phyloP scores from a whole-genome alignment of 352 stramenopile species.

The Bremia lactucae region DNA sequence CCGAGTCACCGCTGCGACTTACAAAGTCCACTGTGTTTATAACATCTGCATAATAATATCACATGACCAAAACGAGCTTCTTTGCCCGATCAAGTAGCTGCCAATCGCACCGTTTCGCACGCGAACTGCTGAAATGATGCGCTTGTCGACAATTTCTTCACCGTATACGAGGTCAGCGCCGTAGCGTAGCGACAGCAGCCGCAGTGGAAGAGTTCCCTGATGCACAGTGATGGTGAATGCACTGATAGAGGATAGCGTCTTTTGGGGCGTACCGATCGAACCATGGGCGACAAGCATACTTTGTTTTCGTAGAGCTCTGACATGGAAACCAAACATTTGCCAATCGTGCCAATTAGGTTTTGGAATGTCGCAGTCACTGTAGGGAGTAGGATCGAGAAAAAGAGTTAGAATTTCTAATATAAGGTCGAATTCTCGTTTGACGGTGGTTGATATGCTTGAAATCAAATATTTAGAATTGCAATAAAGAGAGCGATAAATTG shows the following conservation, averaged over 20 bases:
- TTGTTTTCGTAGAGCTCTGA: constrained; percentile 63
- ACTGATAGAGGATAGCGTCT: background rate
- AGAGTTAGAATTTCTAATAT: too few relatives aligned
- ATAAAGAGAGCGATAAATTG: too few relatives aligned
- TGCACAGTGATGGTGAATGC: background rate
- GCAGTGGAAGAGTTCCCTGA: constrained; percentile 86
- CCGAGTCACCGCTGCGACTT: constrained; percentile 65
- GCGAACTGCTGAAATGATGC: constrained; percentile 75
- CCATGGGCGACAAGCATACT: constrained; percentile 89
- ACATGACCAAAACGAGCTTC: too few relatives aligned
- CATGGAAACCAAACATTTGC: too few relatives aligned
- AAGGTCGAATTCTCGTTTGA: too few relatives aligned
- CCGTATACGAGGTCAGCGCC: constrained; percentile 89
- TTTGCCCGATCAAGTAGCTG: background rate
- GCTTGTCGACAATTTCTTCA: constrained; percentile 94
- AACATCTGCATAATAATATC: constrained; percentile 31
- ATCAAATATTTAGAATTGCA: too few relatives aligned
- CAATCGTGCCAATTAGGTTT: too few relatives aligned
- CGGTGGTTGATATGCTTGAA: too few relatives aligned
- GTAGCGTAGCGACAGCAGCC: constrained; percentile 85
- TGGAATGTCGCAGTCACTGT: too few relatives aligned
- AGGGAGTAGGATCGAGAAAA: too few relatives aligned
- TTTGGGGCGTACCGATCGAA: constrained; percentile 71
- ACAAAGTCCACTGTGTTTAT: constrained; percentile 87
- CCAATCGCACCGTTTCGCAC: constrained; percentile 57